Evolutionary conservation across 2,329 filamentous ascomycete species (phyloP), one percentile per base, ranked within the genome.

Genomic region (Acarospora socialis): DNA sequence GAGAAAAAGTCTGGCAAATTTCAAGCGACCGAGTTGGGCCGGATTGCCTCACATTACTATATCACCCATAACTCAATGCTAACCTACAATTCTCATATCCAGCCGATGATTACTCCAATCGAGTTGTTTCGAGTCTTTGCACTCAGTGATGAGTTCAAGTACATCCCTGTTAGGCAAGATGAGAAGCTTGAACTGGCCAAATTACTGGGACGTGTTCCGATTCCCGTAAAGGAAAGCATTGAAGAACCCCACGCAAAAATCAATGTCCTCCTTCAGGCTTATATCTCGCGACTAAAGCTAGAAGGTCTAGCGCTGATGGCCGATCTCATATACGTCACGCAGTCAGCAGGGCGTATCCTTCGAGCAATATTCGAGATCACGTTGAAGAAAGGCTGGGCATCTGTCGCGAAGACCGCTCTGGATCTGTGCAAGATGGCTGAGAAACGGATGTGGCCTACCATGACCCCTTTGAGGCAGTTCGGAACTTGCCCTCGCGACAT

Each of bases 381-480:
- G n/a, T 60, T 98, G 43, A 92, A 87, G 60, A 94, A 94, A 57
- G 87, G 87, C 20, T 98, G 87, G 87, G 75, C 90, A 1, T 78
- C 76, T 10, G 90, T 95, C 3, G 82, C 90, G 6, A 93, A 90
- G 60, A 83, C 80, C 40, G 86, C 90, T 1, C 65, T 98, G 24
- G 82, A 93, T 46, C 68, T 98, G 32, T 98, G 92, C 61, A 98
- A 98, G 62, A 95, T 93, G 83, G 90, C 87, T 0, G 90, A 98
- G 63, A 93, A 93, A 66, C 73, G 92, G 30, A 98, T 98, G 92
- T 98, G 90, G 90, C 86, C 87, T 9, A 95, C 87, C 4, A 98
- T 95, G 90, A 82, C 83, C 21, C 90, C 92, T 7, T 65, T 98
- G 19, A 74, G 90, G 33, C 90, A 98, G 49, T 98, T 98, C 50